These are phyloP conservation scores for Beverwykella pulmonaria DNA, from an alignment of 495 filamentous ascomycete genomes.

Conservation along the genomic window DNA sequence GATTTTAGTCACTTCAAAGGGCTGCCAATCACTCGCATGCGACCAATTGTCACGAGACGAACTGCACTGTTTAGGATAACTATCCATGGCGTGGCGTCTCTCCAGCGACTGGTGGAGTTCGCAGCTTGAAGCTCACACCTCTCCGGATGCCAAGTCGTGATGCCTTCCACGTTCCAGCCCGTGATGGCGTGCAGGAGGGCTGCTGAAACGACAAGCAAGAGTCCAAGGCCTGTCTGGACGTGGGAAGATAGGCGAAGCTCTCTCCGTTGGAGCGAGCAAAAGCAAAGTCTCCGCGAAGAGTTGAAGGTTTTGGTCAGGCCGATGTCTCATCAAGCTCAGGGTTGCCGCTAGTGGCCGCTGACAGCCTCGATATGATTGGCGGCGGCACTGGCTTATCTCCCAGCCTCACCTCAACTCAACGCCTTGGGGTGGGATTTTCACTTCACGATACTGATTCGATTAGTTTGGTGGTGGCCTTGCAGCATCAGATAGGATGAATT, in stretches of 20 bases:
- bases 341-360: not conserved
- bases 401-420: constrained; percentile 8
- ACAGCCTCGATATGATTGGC: constrained; percentile 16
- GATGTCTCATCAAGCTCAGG: constrained; percentile 27
- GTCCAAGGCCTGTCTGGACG: constrained; percentile 5
- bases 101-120: not conserved
- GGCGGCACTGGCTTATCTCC: constrained; percentile 20
- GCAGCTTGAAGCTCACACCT: constrained; percentile 18
- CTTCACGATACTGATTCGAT: constrained; percentile 20
- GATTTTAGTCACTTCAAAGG: constrained; percentile 31
- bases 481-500: constrained; percentile 8
- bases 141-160: constrained; percentile 11
- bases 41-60: constrained; percentile 20
- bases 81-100: not conserved
- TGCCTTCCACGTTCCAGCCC: constrained; percentile 12
- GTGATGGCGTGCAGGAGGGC: not conserved
- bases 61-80: constrained; percentile 10
- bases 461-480: constrained; percentile 6
- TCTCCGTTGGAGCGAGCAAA: constrained; percentile 6
- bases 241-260: constrained; percentile 9
- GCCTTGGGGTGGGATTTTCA: constrained; percentile 16
- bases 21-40: constrained; percentile 16
- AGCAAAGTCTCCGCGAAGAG: constrained; percentile 15
- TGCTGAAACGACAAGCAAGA: not conserved
- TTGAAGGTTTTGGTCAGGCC: constrained; percentile 25